Evolutionary conservation across 2,329 filamentous ascomycete species (phyloP), one percentile per base, ranked within the genome.

Genomic region (Colletotrichum lini): DNA sequence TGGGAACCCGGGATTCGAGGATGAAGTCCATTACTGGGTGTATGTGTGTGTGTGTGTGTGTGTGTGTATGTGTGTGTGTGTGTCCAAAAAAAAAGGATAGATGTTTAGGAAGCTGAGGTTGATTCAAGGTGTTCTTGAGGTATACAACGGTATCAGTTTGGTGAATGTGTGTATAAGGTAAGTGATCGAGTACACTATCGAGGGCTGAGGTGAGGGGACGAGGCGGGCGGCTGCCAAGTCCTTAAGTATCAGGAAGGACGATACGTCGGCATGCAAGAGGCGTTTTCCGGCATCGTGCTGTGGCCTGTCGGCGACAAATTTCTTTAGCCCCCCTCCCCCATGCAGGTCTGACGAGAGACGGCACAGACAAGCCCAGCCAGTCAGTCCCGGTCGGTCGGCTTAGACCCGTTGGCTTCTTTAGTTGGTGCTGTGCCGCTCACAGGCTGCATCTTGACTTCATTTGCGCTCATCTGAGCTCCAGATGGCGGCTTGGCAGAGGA

Each of bases 1-100:
- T 72, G n/a, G 70, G 70, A 4, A 15, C 15, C 35, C 70, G 66
- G 9, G 30, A n/a, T 15, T 62, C 61, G 40, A 72, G 70, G 13
- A 72, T 56, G 67, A 66, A 62, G 45, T 60, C 8, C 70, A 72
- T 70, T 18, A n/a, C 16, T 15, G 15, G 18, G 15, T 18, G n/a
- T 1, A 23, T 12, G 60, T 3, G 26, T 18, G n/a, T 49, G 10
- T 61, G 47, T 52, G 40, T 42, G 15, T 18, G 21, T 1, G 23
- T 12, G 60, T 2, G n/a, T 18, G 26, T 49, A 8, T 50, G 30
- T 52, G 40, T 16, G 23, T 54, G n/a, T n/a, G n/a, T n/a, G n/a
- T n/a, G n/a, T n/a, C n/a, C n/a, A n/a, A 13, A 15, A 44, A 35
- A 38, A 2, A 21, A 6, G 44, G 7, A 38, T 60, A 16, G 5